Percentiles rank a stretch among this genome's conserved stretches.
phyloP scores from a whole-genome alignment of 202 grass and related monocot genomes.

The Eragrostis tef region DNA sequence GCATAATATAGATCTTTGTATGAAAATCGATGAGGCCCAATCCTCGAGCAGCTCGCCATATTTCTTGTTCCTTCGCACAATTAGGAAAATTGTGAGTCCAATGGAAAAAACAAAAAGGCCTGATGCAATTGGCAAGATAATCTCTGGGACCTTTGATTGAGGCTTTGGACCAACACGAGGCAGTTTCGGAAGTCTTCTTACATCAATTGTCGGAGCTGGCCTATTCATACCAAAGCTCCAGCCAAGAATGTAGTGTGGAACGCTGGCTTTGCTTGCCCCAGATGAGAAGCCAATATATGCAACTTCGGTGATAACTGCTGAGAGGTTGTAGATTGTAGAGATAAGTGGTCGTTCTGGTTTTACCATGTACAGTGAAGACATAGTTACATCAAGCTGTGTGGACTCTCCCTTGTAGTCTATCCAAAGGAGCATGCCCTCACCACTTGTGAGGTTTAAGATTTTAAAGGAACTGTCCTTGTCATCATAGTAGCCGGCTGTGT shows the following conservation, averaged over 20 bases:
- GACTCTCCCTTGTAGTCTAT: neutral
- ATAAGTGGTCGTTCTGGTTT: neutral
- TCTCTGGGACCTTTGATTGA: neutral
- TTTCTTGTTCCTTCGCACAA: neutral
- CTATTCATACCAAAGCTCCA: neutral
- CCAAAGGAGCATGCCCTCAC: neutral
- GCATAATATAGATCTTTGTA: too few relatives aligned
- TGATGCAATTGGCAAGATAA: neutral
- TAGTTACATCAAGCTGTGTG: neutral
- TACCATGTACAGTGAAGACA: neutral
- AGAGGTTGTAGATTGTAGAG: neutral
- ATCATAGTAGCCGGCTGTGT: neutral
- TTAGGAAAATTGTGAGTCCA: neutral
- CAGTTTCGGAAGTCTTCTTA: neutral
- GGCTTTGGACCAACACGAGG: neutral
- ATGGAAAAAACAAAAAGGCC: neutral
- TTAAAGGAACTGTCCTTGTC: neutral
- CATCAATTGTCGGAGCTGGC: neutral
- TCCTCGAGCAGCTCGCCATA: neutral
- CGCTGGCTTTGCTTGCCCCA: neutral
- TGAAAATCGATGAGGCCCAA: too few relatives aligned
- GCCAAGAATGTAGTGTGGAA: neutral
- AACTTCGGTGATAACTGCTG: neutral
- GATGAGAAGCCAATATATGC: neutral
- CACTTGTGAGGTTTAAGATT: neutral